Conservation (phyloP, 768 basidiomycete genomes). For the Rhizopogon rudus region DNA sequence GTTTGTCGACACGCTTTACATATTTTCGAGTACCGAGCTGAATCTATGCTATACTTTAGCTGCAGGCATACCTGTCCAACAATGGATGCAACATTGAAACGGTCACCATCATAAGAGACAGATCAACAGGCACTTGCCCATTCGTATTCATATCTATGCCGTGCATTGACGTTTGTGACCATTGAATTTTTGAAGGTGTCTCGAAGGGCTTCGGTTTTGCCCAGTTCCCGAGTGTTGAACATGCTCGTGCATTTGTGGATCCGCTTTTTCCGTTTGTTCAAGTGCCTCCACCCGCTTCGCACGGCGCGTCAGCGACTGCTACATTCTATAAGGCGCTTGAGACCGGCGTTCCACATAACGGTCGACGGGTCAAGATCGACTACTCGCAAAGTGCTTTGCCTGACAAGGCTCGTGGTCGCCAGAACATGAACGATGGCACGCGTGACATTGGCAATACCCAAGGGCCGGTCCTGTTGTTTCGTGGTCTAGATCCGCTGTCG, state of each 20-base stretch:
- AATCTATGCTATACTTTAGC: slow-evolving; percentile 52
- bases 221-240: slow-evolving; percentile 81
- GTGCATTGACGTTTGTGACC: slow-evolving; percentile 70
- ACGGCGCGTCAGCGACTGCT: slow-evolving; percentile 72
- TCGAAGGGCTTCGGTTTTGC: slow-evolving; percentile 98
- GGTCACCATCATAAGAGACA: slow-evolving; percentile 94
- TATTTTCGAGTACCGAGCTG: slow-evolving; percentile 29
- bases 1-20: slow-evolving; percentile 50
- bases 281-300: slow-evolving; percentile 87
- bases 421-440: slow-evolving; percentile 86
- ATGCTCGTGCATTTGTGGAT: slow-evolving; percentile 88
- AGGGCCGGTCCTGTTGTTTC: slow-evolving; percentile 79
- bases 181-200: slow-evolving; percentile 74
- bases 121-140: slow-evolving; percentile 89
- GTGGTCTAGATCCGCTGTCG: slow-evolving; percentile 85
- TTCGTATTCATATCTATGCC: slow-evolving; percentile 51
- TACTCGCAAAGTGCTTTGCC: slow-evolving; percentile 85
- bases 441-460: slow-evolving; percentile 91
- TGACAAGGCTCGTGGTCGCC: slow-evolving; percentile 55
- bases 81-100: slow-evolving; percentile 76
- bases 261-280: slow-evolving; percentile 88
- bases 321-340: slow-evolving; percentile 74
- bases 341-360: slow-evolving; percentile 64
- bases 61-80: slow-evolving; percentile 71
- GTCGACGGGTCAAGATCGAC: slow-evolving; percentile 91